phyloP scores from a whole-genome alignment of 495 filamentous ascomycete genomes.

The Neurospora sp. region DNA sequence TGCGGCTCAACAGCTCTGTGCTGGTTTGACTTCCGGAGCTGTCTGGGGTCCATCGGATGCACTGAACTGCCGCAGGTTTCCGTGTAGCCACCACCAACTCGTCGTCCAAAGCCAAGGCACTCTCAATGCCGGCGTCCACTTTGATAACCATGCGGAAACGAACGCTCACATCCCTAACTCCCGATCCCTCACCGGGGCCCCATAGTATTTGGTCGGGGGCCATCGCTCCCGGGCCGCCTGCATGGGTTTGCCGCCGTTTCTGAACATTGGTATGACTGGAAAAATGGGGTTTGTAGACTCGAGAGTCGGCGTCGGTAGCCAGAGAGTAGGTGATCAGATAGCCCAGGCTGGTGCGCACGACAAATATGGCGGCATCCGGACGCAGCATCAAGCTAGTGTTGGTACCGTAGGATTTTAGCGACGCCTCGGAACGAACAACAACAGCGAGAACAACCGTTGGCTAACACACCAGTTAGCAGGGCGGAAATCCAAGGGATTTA shows the following conservation, averaged over 20 bases:
- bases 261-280: constrained; percentile 55
- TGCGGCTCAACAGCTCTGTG: constrained; percentile 80
- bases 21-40: constrained; percentile 72
- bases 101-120: constrained; percentile 80
- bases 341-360: constrained; percentile 79
- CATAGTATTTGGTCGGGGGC: constrained; percentile 43
- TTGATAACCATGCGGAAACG: constrained; percentile 97
- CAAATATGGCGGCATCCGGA: constrained; percentile 83
- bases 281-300: constrained; percentile 77
- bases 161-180: constrained; percentile 75
- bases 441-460: constrained; percentile 82
- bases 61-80: constrained; percentile 90
- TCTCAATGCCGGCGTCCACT: constrained; percentile 88
- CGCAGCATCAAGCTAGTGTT: constrained; percentile 78
- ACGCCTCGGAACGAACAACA: constrained; percentile 68
- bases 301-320: constrained; percentile 68
- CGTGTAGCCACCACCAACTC: constrained; percentile 89
- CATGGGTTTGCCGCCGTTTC: constrained; percentile 60
- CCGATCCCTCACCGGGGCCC: constrained; percentile 64
- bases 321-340: constrained; percentile 93
- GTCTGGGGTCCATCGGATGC: constrained; percentile 88
- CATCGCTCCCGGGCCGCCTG: constrained; percentile 46
- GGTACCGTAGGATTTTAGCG: constrained; percentile 71
- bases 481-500: not conserved
- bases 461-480: constrained; percentile 36